These are phyloP conservation scores for Blepharisma japonicum DNA, from an alignment of 73 alveolate genomes.

Conservation along the genomic window DNA sequence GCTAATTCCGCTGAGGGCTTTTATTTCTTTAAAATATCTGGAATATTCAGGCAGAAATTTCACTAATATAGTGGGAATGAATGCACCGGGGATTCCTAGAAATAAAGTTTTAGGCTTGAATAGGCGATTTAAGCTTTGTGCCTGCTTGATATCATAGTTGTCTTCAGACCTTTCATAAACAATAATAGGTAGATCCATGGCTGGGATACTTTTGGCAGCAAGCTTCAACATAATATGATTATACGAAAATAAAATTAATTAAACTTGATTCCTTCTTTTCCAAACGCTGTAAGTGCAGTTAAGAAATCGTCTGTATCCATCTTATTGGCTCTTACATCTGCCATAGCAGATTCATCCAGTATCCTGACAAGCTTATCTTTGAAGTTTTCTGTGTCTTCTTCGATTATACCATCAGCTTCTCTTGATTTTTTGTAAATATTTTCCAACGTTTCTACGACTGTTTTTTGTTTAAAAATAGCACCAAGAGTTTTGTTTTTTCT, in stretches of 20 bases:
- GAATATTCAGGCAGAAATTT: neutral
- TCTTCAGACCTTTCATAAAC: neutral
- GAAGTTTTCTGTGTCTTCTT: constrained; percentile 55
- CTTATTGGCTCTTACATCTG: constrained; percentile 87
- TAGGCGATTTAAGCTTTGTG: neutral
- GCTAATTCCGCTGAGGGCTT: neutral
- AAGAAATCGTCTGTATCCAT: constrained; percentile 85
- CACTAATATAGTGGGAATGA: neutral
- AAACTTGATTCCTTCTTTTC: constrained; percentile 83
- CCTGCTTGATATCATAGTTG: constrained; percentile 12
- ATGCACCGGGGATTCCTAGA: constrained; percentile 29
- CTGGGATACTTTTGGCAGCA: neutral
- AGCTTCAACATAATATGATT: too few species aligned
- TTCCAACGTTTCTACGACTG: constrained; percentile 79
- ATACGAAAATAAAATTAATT: constrained; percentile 35
- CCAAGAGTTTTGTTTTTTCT: constrained; percentile 96
- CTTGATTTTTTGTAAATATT: constrained; percentile 66
- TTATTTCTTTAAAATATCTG: neutral
- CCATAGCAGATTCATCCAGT: constrained; percentile 64
- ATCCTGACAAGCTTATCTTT: constrained; percentile 65
- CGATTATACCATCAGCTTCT: constrained; percentile 47
- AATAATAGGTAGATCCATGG: neutral
- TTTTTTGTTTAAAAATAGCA: constrained; percentile 90
- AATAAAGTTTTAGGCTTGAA: neutral
- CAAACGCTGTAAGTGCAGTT: constrained; percentile 71